Evolutionary conservation across 2,329 filamentous ascomycete species (phyloP).

Genomic region (Biscogniauxia marginata): DNA sequence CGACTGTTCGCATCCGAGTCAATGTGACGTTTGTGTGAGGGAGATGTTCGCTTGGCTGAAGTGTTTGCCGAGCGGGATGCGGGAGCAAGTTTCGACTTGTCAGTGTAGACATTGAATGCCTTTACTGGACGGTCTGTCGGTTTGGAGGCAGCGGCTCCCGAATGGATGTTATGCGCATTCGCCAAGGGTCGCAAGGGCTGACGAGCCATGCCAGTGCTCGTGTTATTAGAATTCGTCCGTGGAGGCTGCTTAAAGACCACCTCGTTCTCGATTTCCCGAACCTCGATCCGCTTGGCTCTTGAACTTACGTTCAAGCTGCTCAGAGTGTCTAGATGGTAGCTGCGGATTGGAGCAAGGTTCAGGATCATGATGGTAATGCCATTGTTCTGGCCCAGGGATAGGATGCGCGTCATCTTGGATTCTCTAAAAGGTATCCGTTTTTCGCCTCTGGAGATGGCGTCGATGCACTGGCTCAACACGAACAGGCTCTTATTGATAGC

Average conservation of each 20-base stretch:
- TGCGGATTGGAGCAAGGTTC: constrained; percentile 86
- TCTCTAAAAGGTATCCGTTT: constrained; percentile 88
- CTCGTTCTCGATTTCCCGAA: constrained; percentile 93
- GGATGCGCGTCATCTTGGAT: constrained; percentile 94
- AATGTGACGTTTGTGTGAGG: constrained; percentile 41
- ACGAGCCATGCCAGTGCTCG: constrained; percentile 46
- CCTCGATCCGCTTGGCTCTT: constrained; percentile 92
- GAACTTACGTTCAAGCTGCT: constrained; percentile 95
- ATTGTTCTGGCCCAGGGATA: constrained; percentile 91
- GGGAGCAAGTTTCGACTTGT: constrained; percentile 55
- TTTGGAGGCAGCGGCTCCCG: constrained; percentile 52
- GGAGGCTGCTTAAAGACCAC: constrained; percentile 79
- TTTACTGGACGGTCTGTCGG: constrained; percentile 71
- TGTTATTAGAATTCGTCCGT: constrained; percentile 45
- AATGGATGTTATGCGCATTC: constrained; percentile 71
- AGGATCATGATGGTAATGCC: constrained; percentile 96
- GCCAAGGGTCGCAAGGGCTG: constrained; percentile 79
- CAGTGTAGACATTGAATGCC: constrained; percentile 83
- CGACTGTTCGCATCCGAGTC: constrained; percentile 38
- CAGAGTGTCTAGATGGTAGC: constrained; percentile 90
- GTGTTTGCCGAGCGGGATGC: constrained; percentile 21
- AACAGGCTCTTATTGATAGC: constrained; percentile 98
- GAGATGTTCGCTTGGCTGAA: constrained; percentile 23
- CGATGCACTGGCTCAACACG: constrained; percentile 90
- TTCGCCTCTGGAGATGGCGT: constrained; percentile 78